Base-by-base conservation (phyloP, 805 yeast genomes). In the Lipomyces chichibuensis region DNA sequence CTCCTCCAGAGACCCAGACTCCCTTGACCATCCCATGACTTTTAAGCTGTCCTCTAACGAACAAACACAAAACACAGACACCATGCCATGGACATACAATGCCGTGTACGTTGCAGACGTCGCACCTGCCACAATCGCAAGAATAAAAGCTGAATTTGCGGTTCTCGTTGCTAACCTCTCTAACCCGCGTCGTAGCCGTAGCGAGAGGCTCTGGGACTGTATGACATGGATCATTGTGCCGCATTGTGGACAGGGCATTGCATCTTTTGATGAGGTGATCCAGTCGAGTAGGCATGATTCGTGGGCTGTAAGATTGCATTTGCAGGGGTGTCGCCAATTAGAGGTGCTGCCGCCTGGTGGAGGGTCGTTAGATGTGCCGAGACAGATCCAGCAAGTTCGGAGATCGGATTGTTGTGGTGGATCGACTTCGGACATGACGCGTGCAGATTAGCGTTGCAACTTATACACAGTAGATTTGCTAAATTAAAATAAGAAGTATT, bases 291-390 rank as follows among this genome's bases (percentile, higher is more conserved):
- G 75, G 63, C 86, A 84, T 59, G 74, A 74, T 56, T 83, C 78
- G 71, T 84, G 86, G 3, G 84, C 85, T 11, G 77, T 71, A 32
- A 84, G 71, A 3, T 82, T 81, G 72, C 86, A 84, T 20, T 74
- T 65, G 65, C 86, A 83, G 1, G 84, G 84, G 23, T 76, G 77
- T 20, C 81, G 77, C 84, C 84, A 83, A 60, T 77, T 80, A 29
- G 77, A 75, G 1, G 79, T 75, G 56, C 76, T 78, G 17, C 72
- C 74, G 25, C 65, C 66, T 4, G 78, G 77, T 3, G 78, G 73
- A 54, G 73, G 72, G 69, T 81, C 77, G 67, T 74, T 57, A 70
- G 77, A 73, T 63, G 81, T 59, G 61, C 75, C 71, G 68, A 79
- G 65, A 66, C 78, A 68, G 73, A 81, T 63, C 80, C 80, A 77